Evolutionary conservation across 305 asterid species (phyloP), one percentile per base, ranked within the genome.

Genomic region (Petunia hybrid): DNA sequence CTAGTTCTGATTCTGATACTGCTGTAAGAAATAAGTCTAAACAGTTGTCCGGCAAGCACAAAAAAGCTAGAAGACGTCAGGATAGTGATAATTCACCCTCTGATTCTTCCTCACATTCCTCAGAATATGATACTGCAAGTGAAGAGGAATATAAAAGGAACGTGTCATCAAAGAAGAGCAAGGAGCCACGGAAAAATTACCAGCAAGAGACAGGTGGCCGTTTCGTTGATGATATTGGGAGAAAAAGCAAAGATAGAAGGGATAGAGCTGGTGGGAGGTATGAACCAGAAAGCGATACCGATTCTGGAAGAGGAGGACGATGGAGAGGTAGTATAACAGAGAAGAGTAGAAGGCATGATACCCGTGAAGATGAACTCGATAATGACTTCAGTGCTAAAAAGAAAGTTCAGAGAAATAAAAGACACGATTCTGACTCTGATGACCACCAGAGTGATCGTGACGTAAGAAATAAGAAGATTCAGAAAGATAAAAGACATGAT

Each of bases 91-190:
- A 88, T 59, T 87, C 91, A 39, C 88, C 79, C 68, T 84, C 88
- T 6, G 91, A 82, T 48, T 87, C 93, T 55, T 69, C 80, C 4
- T 90, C 90, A 7, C 88, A 79, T 38, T 86, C 91, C 39, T 83
- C 93, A 1, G 92, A 88, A 70, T 88, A 91, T 79, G 93, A 88
- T 76, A n/a, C n/a, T n/a, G n/a, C 56, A 31, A 80, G 87, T 43
- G 73, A 85, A 62, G 70, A 85, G 84, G 36, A 36, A 60, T 36
- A 62, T 56, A 43, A 86, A 81, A 78, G 62, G n/a, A n/a, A n/a
- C n/a, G n/a, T n/a, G n/a, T n/a, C n/a, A n/a, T n/a, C n/a, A n/a
- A n/a, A n/a, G n/a, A n/a, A n/a, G n/a, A n/a, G n/a, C n/a, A n/a
- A n/a, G n/a, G 4, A 84, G 69, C 77, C 77, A 48, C 51, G 57